A percentile compares a stretch with the other conserved stretches of the same genome.
Evolutionary conservation across 2,329 filamentous ascomycete species (phyloP).

Genomic region (Myriosclerotinia curreyana): DNA sequence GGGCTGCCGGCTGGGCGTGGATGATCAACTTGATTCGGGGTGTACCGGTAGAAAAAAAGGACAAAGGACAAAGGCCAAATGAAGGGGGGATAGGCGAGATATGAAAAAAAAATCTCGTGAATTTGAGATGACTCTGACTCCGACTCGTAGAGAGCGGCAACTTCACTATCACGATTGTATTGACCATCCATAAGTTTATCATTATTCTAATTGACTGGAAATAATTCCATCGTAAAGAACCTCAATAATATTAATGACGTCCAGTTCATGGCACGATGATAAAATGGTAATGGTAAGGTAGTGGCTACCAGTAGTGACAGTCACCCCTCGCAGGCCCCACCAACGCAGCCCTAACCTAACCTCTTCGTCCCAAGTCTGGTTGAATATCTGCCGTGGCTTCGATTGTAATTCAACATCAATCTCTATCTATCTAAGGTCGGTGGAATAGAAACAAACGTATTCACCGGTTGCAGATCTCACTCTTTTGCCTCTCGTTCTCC

Average conservation of each 20-base stretch:
- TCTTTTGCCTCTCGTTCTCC: background rate
- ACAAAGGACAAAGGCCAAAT: background rate
- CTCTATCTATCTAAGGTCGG: too few species aligned
- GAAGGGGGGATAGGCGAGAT: slow-evolving; percentile 14
- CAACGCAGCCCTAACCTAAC: slow-evolving; percentile 13
- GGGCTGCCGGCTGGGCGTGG: too few species aligned
- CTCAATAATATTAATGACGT: background rate
- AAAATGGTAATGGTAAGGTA: too few species aligned
- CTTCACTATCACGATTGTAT: too few species aligned
- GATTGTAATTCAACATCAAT: background rate
- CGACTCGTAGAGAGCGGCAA: too few species aligned
- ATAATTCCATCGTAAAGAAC: background rate
- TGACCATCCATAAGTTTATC: background rate
- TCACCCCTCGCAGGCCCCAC: background rate
- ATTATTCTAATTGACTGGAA: background rate
- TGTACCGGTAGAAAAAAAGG: background rate
- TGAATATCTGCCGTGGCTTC: too few species aligned
- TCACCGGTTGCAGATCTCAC: background rate
- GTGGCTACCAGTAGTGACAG: background rate
- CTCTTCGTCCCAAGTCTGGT: background rate
- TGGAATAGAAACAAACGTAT: background rate
- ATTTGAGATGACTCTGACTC: too few species aligned
- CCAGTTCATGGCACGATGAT: background rate
- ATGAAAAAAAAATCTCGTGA: background rate
- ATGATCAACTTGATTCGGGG: too few species aligned